Evolutionary conservation across 2,329 filamentous ascomycete genomes (phyloP).

Genomic region (Colletotrichum paranaense): DNA sequence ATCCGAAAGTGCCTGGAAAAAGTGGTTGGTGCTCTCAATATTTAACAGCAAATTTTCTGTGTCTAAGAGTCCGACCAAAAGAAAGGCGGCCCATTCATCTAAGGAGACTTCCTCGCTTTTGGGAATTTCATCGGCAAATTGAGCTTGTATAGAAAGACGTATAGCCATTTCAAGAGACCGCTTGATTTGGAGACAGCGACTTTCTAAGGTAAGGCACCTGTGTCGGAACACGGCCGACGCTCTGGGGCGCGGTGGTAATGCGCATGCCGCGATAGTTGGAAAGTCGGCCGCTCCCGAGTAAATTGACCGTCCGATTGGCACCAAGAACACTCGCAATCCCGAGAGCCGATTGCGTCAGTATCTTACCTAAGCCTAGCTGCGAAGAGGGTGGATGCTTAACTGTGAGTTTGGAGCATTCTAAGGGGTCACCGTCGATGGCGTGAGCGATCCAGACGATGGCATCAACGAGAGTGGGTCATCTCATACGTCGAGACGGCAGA

Average conservation of each 20-base stretch:
- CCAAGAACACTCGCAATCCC: slow-evolving; percentile 7
- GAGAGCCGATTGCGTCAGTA: slow-evolving; percentile 25
- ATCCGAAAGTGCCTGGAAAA: neutral
- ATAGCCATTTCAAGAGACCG: neutral
- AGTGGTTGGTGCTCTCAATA: no score
- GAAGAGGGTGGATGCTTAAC: neutral
- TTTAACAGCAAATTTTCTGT: no score
- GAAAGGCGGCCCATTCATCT: no score
- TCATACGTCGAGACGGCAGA: neutral
- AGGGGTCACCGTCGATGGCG: slow-evolving; percentile 24
- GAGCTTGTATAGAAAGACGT: neutral
- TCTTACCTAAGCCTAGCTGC: neutral
- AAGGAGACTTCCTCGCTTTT: neutral
- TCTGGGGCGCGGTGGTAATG: no score
- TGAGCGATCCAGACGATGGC: slow-evolving; percentile 30
- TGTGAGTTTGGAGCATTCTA: neutral
- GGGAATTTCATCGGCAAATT: neutral
- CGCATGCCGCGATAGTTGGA: neutral
- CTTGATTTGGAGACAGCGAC: neutral
- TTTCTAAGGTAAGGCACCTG: no score
- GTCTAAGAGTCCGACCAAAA: no score
- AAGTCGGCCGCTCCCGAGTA: neutral
- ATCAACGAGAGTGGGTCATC: slow-evolving; percentile 31
- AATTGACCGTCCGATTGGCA: neutral
- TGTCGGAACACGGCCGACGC: slow-evolving; percentile 13